Evolutionary conservation across 768 basidiomycete species (phyloP), one percentile per base, ranked within the genome.

Genomic region (Chlorophyllum brunneum): DNA sequence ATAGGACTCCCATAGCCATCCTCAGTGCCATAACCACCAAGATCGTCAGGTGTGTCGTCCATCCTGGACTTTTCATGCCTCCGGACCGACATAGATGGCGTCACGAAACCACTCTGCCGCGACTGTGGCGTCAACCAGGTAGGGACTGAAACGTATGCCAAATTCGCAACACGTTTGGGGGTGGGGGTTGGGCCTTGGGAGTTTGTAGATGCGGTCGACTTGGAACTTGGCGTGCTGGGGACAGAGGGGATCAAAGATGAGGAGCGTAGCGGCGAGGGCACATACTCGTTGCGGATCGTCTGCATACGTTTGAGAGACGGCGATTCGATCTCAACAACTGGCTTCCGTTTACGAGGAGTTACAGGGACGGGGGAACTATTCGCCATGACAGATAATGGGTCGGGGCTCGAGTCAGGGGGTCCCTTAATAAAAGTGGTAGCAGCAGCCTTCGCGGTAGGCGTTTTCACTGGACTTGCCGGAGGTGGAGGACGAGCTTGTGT

Each of bases 311-410:
- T 90, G 38, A 76, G 61, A 5, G 78, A 76, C 0, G 89, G 86
- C 0, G 86, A 84, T 31, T 78, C 71, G 4, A 86, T 69, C 36
- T 80, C 71, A 22, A 79, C 80, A 3, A 72, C 73, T 2, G 77
- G 72, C 59, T 90, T 92, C 45, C 88, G 78, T 62, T 92, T 92
- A 44, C 76, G 78, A 8, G 88, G 86, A 0, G 88, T 88, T 6
- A 75, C 58, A 9, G 65, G 57, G 11, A 59, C 54, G 8, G 61
- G 57, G 9, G 61, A 30, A 70, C 64, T 38, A 63, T 58, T 9
- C 58, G 58, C 37, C 65, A 65, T n/a, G 61, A 78, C 60, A 0
- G 75, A 68, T n/a, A 85, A 66, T 11, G 82, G 81, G 62, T 84
- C 81, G 3, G 82, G 82, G 61, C 80, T 83, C 31, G 72, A 72